Conservation (phyloP, 768 basidiomycete species). For the Mycena floridula region DNA sequence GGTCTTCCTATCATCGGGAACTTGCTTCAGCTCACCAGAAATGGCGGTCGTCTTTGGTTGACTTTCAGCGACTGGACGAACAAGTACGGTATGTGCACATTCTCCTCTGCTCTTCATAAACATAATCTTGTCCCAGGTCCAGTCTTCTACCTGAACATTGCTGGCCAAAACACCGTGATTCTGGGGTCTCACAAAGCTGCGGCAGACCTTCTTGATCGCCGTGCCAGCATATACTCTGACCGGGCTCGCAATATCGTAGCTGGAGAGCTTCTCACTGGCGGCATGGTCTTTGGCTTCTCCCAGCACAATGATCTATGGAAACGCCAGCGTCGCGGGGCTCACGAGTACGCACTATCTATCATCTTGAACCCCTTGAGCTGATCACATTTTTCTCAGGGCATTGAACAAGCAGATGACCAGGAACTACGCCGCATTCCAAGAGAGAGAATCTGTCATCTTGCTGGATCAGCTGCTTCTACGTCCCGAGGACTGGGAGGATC, state of each 20-base stretch:
- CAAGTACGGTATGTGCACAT: slow-evolving; percentile 3
- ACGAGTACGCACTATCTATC: slow-evolving; percentile 9
- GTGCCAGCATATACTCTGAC: slow-evolving; percentile 18
- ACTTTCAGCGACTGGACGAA: slow-evolving; percentile 8
- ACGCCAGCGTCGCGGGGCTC: slow-evolving; percentile 7
- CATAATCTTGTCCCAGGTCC: slow-evolving; percentile 3
- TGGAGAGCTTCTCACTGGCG: slow-evolving; percentile 16
- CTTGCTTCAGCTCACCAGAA: slow-evolving; percentile 2
- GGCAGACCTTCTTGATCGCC: slow-evolving; percentile 14
- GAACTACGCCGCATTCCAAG: slow-evolving; percentile 7
- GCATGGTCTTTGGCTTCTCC: slow-evolving; percentile 9
- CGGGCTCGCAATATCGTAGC: slow-evolving; percentile 20
- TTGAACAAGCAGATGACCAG: slow-evolving; percentile 7
- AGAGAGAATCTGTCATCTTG: slow-evolving; percentile 7
- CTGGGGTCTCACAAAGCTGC: slow-evolving; percentile 10
- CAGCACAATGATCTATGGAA: slow-evolving; percentile 12
- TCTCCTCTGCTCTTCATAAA: background rate
- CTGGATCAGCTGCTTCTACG: slow-evolving; percentile 2
- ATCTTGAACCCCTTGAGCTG: background rate
- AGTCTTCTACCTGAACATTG: slow-evolving; percentile 10
- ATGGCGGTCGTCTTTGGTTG: slow-evolving; percentile 1
- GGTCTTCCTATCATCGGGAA: slow-evolving; percentile 3
- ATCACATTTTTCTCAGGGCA: slow-evolving; percentile 3
- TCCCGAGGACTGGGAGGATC: slow-evolving; percentile 5
- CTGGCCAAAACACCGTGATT: slow-evolving; percentile 12